Conservation (phyloP, 306 rosid genomes). For the Pachyrhizus erosus region DNA sequence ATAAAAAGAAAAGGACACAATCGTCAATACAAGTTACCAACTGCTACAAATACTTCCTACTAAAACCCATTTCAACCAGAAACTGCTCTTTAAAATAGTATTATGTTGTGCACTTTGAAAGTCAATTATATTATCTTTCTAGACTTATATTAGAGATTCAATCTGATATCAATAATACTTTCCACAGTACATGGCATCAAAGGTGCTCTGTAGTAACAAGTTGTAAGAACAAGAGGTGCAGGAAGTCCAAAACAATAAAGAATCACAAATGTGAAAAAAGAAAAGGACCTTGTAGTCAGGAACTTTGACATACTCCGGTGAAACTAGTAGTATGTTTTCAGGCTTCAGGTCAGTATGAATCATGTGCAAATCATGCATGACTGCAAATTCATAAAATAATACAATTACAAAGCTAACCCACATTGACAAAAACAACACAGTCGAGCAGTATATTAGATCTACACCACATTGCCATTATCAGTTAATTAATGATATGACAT, state of each 20-base stretch:
- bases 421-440: background rate
- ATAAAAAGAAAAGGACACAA: background rate
- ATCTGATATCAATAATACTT: no score
- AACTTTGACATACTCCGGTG: conserved; percentile 74
- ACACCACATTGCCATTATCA: background rate
- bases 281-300: conserved; percentile 69
- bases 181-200: background rate
- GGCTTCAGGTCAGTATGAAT: conserved; percentile 97
- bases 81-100: background rate
- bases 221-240: background rate
- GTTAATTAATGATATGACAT: background rate
- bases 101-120: background rate
- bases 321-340: conserved; percentile 79
- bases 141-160: no score
- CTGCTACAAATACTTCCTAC: no score
- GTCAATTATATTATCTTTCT: background rate
- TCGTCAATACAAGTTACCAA: background rate
- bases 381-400: conserved; percentile 52
- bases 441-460: background rate
- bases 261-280: background rate
- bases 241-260: background rate
- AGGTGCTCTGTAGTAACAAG: background rate
- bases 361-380: conserved; percentile 88
- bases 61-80: background rate
- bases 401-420: conserved; percentile 8